Percentiles rank a stretch among this genome's conserved stretches.
Evolutionary conservation across 2,329 filamentous ascomycete species (phyloP).

Genomic region (Phialocephala subalpina): DNA sequence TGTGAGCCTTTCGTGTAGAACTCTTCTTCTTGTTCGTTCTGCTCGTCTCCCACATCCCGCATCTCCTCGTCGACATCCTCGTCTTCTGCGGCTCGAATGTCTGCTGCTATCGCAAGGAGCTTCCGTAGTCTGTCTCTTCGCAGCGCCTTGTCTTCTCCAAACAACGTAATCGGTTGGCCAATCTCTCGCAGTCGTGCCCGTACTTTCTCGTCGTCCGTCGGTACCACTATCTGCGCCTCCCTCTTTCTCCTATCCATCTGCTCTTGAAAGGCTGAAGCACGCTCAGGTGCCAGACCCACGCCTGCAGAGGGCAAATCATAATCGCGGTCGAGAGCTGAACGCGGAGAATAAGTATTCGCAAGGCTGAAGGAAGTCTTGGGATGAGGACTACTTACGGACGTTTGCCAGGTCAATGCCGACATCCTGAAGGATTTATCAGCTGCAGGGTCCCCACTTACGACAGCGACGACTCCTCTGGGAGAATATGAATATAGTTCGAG

Average conservation of each 20-base stretch:
- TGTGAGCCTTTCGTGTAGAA: constrained; percentile 89
- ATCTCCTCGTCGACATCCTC: constrained; percentile 70
- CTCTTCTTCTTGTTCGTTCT: constrained; percentile 82
- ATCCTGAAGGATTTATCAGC: constrained; percentile 42
- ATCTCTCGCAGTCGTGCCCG: constrained; percentile 82
- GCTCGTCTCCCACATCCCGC: constrained; percentile 61
- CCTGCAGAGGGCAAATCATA: constrained; percentile 59
- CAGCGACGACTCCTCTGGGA: constrained; percentile 32
- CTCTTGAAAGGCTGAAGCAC: constrained; percentile 44
- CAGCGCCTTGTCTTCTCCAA: constrained; percentile 88
- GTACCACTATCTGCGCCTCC: constrained; percentile 88
- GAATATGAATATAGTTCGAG: constrained; percentile 45
- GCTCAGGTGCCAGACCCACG: constrained; percentile 43
- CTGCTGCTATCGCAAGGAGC: constrained; percentile 76
- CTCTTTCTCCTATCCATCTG: constrained; percentile 93
- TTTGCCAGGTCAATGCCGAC: constrained; percentile 66
- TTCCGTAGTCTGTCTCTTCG: constrained; percentile 86
- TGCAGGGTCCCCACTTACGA: constrained; percentile 25
- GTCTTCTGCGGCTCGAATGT: constrained; percentile 62
- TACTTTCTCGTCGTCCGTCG: constrained; percentile 91
- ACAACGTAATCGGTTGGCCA: constrained; percentile 93
- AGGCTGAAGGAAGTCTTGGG: constrained; percentile 35
- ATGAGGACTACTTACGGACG: constrained; percentile 60
- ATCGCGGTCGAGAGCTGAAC: constrained; percentile 75
- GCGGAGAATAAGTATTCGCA: constrained; percentile 13